Evolutionary conservation across 1,284 basidiomycete species (phyloP).

Genomic region (Retiboletus flavoniger): DNA sequence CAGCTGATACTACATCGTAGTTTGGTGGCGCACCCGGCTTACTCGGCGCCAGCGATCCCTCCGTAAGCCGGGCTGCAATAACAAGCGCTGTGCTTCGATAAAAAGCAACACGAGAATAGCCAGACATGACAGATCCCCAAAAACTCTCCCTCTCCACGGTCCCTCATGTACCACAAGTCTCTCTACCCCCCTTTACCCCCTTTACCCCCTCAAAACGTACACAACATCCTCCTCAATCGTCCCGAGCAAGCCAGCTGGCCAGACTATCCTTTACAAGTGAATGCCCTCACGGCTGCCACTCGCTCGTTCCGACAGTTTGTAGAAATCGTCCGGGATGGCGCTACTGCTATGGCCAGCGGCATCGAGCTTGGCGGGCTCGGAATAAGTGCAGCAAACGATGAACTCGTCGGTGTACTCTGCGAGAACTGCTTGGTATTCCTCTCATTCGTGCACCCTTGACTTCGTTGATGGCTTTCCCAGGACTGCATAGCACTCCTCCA

Average conservation of each 20-base stretch:
- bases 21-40: not conserved
- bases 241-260: conserved; percentile 51
- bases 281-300: conserved; percentile 50
- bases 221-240: conserved; percentile 55
- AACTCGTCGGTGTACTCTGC: conserved; percentile 67
- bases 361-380: conserved; percentile 54
- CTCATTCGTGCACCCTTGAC: not conserved
- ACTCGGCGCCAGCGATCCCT: not conserved
- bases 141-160: not conserved
- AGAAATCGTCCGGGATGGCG: conserved; percentile 50
- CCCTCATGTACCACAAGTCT: conserved; percentile 40
- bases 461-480: conserved; percentile 36
- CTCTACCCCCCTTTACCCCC: conserved; percentile 38
- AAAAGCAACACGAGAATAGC: conserved; percentile 5
- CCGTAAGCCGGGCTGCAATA: conserved; percentile 6
- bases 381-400: conserved; percentile 44
- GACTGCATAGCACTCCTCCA: conserved; percentile 62
- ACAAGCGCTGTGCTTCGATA: conserved; percentile 3
- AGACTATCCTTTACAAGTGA: conserved; percentile 57
- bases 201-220: conserved; percentile 51
- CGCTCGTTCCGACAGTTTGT: conserved; percentile 50
- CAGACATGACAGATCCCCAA: not conserved
- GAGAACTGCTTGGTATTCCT: conserved; percentile 61
- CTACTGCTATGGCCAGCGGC: conserved; percentile 54
- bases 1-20: not conserved